A percentile compares a stretch with the other conserved stretches of the same genome.
These are phyloP conservation scores for Hygrophila difformis DNA, from an alignment of 257 asterid species.

Conservation along the genomic window DNA sequence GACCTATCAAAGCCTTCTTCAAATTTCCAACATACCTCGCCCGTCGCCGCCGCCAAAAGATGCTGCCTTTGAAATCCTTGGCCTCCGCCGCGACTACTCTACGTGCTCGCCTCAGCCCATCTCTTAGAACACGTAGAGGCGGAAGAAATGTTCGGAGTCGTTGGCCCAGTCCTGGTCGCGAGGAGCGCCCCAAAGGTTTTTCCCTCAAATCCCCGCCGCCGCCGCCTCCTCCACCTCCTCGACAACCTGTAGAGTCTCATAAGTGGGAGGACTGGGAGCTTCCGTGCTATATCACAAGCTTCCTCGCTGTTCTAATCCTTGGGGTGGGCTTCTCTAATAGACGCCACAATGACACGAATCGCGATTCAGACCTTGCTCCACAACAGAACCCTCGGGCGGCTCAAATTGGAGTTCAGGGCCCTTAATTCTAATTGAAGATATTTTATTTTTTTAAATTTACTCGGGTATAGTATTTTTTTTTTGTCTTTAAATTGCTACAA, in stretches of 20 bases:
- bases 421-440: slow-evolving; percentile 27
- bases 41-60: slow-evolving; percentile 3
- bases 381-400: slow-evolving; percentile 83
- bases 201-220: slow-evolving; percentile 50
- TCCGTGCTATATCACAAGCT: slow-evolving; percentile 79
- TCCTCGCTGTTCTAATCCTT: slow-evolving; percentile 63
- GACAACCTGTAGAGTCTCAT: slow-evolving; percentile 49
- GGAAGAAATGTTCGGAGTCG: slow-evolving; percentile 55
- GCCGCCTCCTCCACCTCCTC: too few species aligned
- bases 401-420: slow-evolving; percentile 43
- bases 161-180: slow-evolving; percentile 69
- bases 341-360: slow-evolving; percentile 41
- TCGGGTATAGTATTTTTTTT: slow-evolving; percentile 4
- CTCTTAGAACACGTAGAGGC: slow-evolving; percentile 52
- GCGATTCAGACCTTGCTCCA: slow-evolving; percentile 93
- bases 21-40: not conserved
- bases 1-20: not conserved
- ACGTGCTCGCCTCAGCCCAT: slow-evolving; percentile 44
- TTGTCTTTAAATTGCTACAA: not conserved
- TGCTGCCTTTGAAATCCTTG: slow-evolving; percentile 63
- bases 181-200: slow-evolving; percentile 72
- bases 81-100: slow-evolving; percentile 57
- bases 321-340: slow-evolving; percentile 85
- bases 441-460: slow-evolving; percentile 13
- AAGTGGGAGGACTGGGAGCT: slow-evolving; percentile 98